Conservation (phyloP, 2,329 filamentous ascomycete genomes). For the Decorospora gaudefroyi region DNA sequence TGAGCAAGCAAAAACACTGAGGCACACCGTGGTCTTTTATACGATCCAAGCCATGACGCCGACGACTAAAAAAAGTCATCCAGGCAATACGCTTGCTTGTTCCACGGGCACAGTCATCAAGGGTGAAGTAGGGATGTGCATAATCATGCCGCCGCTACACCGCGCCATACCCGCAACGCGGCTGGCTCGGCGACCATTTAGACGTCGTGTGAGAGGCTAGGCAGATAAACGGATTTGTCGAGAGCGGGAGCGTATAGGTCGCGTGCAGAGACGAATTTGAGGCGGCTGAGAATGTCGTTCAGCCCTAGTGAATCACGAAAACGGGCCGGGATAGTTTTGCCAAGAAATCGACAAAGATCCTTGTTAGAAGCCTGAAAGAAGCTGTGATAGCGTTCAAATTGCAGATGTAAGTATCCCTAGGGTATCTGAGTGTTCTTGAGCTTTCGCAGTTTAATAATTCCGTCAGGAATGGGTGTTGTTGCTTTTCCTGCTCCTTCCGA, state of each 20-base stretch:
- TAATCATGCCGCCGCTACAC: conserved; percentile 14
- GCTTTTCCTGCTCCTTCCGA: conserved; percentile 11
- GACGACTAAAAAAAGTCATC: conserved; percentile 17
- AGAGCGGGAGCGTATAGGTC: conserved; percentile 15
- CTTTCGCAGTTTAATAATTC: too few relatives aligned
- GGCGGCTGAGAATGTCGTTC: conserved; percentile 19
- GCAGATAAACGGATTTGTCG: conserved; percentile 5
- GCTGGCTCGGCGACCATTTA: conserved; percentile 13
- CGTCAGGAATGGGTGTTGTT: conserved; percentile 1
- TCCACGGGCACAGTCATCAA: conserved; percentile 25
- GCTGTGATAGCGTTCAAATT: not conserved
- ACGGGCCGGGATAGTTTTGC: conserved; percentile 14
- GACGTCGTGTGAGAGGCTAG: conserved; percentile 7
- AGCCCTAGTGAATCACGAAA: conserved; percentile 22
- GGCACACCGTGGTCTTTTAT: conserved; percentile 34
- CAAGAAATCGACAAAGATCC: not conserved
- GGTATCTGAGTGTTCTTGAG: not conserved
- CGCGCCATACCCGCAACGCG: conserved; percentile 11
- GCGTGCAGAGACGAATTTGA: conserved; percentile 24
- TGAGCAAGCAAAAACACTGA: conserved; percentile 26
- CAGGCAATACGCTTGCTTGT: conserved; percentile 5
- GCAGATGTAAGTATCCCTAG: not conserved
- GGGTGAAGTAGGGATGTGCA: conserved; percentile 25
- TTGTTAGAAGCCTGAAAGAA: not conserved
- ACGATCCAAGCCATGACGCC: conserved; percentile 28